Conservation (phyloP, 768 basidiomycete species). For the Boletellus emodensis region DNA sequence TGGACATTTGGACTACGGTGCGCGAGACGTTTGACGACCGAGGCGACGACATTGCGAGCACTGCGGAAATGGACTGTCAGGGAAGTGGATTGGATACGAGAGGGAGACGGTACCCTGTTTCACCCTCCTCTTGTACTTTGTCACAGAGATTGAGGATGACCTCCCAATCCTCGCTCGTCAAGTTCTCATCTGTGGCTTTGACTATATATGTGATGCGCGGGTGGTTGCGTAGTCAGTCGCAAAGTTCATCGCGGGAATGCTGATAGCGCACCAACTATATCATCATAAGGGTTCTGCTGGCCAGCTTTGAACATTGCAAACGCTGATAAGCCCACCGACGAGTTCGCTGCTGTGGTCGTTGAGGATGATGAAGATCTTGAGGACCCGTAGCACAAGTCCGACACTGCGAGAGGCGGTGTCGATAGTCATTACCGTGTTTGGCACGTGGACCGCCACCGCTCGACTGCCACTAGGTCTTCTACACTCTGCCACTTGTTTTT, state of each 20-base stretch:
- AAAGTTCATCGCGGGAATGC: conserved; percentile 2
- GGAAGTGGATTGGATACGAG: conserved; percentile 2
- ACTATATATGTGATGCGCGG: conserved; percentile 40
- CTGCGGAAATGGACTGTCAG: conserved; percentile 42
- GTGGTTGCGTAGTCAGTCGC: conserved; percentile 2
- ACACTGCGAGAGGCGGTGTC: conserved; percentile 32
- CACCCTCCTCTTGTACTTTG: conserved; percentile 89
- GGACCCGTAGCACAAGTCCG: not conserved
- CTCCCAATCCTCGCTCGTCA: conserved; percentile 95
- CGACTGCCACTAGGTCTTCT: not conserved
- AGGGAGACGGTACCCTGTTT: conserved; percentile 58
- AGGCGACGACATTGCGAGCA: conserved; percentile 78
- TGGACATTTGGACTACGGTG: conserved; percentile 98
- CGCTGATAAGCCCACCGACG: conserved; percentile 2
- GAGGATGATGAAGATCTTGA: conserved; percentile 8
- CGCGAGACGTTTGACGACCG: conserved; percentile 83
- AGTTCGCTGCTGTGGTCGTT: conserved; percentile 18
- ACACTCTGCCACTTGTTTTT: conserved; percentile 7
- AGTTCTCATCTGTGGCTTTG: conserved; percentile 97
- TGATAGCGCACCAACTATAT: conserved; percentile 73
- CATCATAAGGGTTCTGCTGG: conserved; percentile 77
- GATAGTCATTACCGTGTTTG: conserved; percentile 15
- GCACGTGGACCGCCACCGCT: conserved; percentile 1
- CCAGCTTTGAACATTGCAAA: conserved; percentile 66
- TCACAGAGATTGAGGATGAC: conserved; percentile 92